A percentile compares a stretch with the other conserved stretches of the same genome.
Evolutionary conservation across 225 moss, liverwort and hornwort species (phyloP).

Genomic region (Thuidium tamariscinum): DNA sequence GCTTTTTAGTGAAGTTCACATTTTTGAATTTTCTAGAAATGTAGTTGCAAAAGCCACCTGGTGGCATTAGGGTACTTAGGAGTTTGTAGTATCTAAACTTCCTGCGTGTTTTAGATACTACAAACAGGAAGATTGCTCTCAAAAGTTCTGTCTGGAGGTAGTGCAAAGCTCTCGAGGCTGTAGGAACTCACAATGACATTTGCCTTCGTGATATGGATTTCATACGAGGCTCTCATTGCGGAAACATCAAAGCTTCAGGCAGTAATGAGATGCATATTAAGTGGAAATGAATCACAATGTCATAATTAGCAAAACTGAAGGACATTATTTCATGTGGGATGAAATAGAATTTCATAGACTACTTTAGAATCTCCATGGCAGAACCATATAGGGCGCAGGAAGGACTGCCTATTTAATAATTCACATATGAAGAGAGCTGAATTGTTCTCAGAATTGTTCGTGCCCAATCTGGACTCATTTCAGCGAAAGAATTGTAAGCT

Average conservation of each 20-base stretch:
- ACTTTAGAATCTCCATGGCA: neutral
- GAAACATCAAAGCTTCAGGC: neutral
- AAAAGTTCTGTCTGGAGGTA: neutral
- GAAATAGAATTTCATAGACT: too few relatives aligned
- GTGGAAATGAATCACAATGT: neutral
- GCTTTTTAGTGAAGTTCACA: too few relatives aligned
- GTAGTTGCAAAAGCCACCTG: too few relatives aligned
- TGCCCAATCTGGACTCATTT: neutral
- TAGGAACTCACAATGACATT: too few relatives aligned
- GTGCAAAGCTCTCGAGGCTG: neutral
- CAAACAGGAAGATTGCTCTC: neutral
- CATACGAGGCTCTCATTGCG: neutral
- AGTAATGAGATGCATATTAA: neutral
- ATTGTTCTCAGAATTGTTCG: neutral
- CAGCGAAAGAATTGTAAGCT: neutral
- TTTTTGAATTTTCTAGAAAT: too few relatives aligned
- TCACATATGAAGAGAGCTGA: neutral
- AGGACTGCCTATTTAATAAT: neutral
- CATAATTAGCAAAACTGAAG: neutral
- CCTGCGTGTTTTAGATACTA: too few relatives aligned
- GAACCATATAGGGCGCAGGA: neutral
- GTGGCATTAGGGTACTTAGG: too few relatives aligned
- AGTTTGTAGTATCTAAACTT: too few relatives aligned
- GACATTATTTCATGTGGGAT: neutral
- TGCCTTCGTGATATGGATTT: neutral